phyloP scores from a whole-genome alignment of 306 rosid species.

The Begonia peltatifolia region DNA sequence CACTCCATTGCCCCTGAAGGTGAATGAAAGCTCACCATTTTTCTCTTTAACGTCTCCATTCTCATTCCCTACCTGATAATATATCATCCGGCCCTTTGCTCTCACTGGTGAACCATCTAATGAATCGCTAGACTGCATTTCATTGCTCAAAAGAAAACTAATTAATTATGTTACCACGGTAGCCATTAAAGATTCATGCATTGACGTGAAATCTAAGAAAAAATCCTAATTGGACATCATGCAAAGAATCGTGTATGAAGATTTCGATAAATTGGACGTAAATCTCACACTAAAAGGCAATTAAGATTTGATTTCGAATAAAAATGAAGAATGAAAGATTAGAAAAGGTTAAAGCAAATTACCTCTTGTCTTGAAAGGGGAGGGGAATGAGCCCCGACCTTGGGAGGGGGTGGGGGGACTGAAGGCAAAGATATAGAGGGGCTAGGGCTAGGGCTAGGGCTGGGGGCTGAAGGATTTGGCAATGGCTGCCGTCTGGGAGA shows the following conservation, averaged over 20 bases:
- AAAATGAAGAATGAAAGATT: no score
- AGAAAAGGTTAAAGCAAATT: no score
- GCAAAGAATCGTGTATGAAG: not conserved
- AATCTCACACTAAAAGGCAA: no score
- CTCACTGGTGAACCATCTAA: not conserved
- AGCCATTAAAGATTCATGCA: no score
- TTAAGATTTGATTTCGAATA: no score
- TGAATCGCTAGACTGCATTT: constrained; percentile 20
- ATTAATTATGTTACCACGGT: no score
- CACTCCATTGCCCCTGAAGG: constrained; percentile 8
- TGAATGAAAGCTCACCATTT: not conserved
- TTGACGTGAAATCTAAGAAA: not conserved
- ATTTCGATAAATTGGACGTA: not conserved
- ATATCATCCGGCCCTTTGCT: not conserved
- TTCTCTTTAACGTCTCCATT: not conserved
- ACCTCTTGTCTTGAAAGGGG: not conserved
- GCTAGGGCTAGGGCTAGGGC: constrained; percentile 37
- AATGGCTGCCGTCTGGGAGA: constrained; percentile 15
- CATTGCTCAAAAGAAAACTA: no score
- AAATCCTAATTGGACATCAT: constrained; percentile 1
- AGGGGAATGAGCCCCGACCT: not conserved
- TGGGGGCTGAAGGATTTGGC: constrained; percentile 2
- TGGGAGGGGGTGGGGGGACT: not conserved
- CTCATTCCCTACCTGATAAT: not conserved
- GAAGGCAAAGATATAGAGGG: constrained; percentile 15